Evolutionary conservation across 139 green algal genomes (phyloP).

Genomic region (Tetradesmus lagerheimii): DNA sequence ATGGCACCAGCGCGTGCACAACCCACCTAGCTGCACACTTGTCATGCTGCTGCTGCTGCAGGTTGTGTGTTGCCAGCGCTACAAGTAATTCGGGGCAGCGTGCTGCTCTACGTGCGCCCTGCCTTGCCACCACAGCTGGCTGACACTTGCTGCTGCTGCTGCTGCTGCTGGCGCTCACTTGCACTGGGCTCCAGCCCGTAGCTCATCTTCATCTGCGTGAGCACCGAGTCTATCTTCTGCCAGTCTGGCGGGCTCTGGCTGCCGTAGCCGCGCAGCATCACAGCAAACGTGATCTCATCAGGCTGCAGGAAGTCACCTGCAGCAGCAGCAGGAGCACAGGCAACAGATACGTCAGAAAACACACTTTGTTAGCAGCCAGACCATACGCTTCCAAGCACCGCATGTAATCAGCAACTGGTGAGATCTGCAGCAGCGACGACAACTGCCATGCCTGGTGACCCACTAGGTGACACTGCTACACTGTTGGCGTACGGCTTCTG

Average conservation of each 20-base stretch:
- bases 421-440: neutral
- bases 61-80: no score
- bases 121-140: neutral
- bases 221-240: slow-evolving; percentile 69
- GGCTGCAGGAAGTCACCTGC: slow-evolving; percentile 76
- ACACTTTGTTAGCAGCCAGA: neutral
- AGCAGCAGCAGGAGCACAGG: slow-evolving; percentile 26
- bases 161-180: slow-evolving; percentile 49
- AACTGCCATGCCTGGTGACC: neutral
- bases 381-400: no score
- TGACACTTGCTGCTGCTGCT: neutral
- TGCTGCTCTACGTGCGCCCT: no score
- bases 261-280: slow-evolving; percentile 87
- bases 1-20: neutral
- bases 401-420: no score
- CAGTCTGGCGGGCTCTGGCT: slow-evolving; percentile 72
- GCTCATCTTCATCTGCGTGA: slow-evolving; percentile 77
- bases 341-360: neutral
- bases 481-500: no score
- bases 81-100: no score
- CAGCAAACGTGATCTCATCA: slow-evolving; percentile 87
- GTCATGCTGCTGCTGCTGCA: no score
- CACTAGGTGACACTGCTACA: no score
- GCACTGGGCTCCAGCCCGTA: slow-evolving; percentile 71
- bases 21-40: no score